phyloP scores from a whole-genome alignment of 306 rosid genomes.

The Elaeagnus macrophylla region DNA sequence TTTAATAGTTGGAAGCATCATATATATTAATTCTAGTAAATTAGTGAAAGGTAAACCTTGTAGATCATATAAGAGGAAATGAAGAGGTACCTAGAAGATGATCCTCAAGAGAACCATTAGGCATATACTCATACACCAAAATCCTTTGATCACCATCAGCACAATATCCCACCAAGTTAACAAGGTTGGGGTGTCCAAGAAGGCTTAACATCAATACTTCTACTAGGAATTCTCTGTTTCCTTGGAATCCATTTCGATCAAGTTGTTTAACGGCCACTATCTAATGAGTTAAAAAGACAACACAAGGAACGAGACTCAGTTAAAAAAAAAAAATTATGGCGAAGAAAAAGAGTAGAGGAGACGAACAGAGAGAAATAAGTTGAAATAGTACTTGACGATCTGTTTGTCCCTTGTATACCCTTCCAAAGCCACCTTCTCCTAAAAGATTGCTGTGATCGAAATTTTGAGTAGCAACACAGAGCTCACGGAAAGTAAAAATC shows the following conservation, averaged over 20 bases:
- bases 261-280: slow-evolving; percentile 88
- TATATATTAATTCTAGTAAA: no score
- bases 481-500: slow-evolving; percentile 45
- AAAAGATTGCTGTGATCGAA: slow-evolving; percentile 48
- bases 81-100: slow-evolving; percentile 56
- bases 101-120: slow-evolving; percentile 79
- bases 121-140: slow-evolving; percentile 81
- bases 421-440: slow-evolving; percentile 97
- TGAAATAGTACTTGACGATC: slow-evolving; percentile 39
- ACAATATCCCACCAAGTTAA: slow-evolving; percentile 79
- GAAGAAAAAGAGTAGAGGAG: neutral
- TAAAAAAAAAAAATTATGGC: no score
- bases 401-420: slow-evolving; percentile 66
- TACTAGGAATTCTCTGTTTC: slow-evolving; percentile 80
- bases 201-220: slow-evolving; percentile 92
- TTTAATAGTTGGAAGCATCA: no score
- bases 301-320: neutral
- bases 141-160: slow-evolving; percentile 74
- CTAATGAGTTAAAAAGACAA: slow-evolving; percentile 24
- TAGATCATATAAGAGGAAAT: no score
- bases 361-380: slow-evolving; percentile 3
- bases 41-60: neutral
- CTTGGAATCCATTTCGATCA: slow-evolving; percentile 87
- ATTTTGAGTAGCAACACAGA: slow-evolving; percentile 61
- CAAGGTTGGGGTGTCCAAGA: slow-evolving; percentile 74